phyloP scores from a whole-genome alignment of 345 rosid species.

The Eucalyptus pauciflora region DNA sequence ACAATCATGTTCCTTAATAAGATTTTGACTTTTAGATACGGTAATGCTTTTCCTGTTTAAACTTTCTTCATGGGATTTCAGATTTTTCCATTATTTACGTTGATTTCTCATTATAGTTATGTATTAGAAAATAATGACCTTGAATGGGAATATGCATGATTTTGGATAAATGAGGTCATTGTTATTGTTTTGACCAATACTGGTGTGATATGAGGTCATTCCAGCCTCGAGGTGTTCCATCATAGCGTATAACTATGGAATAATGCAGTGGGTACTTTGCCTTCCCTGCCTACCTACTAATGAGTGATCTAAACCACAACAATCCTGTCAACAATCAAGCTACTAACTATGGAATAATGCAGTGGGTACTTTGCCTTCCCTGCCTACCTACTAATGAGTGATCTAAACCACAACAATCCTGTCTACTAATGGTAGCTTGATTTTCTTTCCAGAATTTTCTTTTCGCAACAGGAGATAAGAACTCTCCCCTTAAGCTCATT shows the following conservation, averaged over 20 bases:
- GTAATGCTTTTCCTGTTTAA: background rate
- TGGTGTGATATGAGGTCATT: background rate
- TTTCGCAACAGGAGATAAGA: conserved; percentile 43
- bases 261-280: background rate
- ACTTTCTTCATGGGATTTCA: background rate
- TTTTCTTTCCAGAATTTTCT: conserved; percentile 62
- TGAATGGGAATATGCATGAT: background rate
- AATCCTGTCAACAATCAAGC: too few relatives aligned
- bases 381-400: background rate
- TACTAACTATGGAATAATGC: background rate
- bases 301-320: background rate
- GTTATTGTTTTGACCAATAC: background rate
- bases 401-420: background rate
- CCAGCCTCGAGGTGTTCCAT: background rate
- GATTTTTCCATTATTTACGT: background rate
- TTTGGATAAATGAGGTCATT: background rate
- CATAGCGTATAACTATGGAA: background rate
- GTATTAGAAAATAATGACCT: background rate
- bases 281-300: background rate
- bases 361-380: background rate
- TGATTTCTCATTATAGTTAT: background rate
- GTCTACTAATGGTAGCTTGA: background rate
- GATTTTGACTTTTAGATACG: background rate
- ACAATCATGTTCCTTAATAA: background rate
- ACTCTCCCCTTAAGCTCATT: conserved; percentile 70